Evolutionary conservation across 2,329 filamentous ascomycete species (phyloP).

Genomic region (Tricladium varicosporioides): DNA sequence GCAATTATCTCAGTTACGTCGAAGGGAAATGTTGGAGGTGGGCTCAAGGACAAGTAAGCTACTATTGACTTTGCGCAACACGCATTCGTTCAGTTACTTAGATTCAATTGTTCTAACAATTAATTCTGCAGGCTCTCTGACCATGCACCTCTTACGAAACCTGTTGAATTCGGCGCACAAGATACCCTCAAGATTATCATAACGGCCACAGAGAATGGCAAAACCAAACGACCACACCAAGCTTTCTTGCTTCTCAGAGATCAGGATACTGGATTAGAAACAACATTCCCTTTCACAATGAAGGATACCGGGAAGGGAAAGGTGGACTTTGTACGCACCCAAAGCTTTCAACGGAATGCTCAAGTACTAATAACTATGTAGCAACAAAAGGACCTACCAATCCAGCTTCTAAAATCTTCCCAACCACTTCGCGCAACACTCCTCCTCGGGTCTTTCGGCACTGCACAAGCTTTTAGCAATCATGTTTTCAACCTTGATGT

Average conservation of each 20-base stretch:
- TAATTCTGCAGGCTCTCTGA: constrained; percentile 27
- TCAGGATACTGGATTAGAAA: constrained; percentile 71
- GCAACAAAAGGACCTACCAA: constrained; percentile 88
- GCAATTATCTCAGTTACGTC: constrained; percentile 62
- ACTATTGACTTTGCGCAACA: not conserved
- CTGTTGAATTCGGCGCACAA: constrained; percentile 61
- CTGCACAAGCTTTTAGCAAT: constrained; percentile 63
- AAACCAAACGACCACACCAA: constrained; percentile 84
- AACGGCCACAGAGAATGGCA: constrained; percentile 76
- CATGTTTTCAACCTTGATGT: constrained; percentile 73
- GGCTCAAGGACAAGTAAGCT: constrained; percentile 63
- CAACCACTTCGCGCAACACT: constrained; percentile 75
- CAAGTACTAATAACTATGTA: constrained; percentile 20
- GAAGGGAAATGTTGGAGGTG: constrained; percentile 50
- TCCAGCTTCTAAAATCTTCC: constrained; percentile 70
- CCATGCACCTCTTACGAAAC: constrained; percentile 48
- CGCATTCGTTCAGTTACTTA: not conserved
- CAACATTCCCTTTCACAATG: constrained; percentile 78
- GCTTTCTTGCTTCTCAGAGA: constrained; percentile 86
- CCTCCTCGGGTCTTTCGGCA: constrained; percentile 83
- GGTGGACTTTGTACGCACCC: constrained; percentile 71
- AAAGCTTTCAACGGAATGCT: not conserved
- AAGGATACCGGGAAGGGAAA: constrained; percentile 87
- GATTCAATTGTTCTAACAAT: constrained; percentile 13
- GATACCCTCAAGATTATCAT: constrained; percentile 81